Evolutionary conservation across 1,139 yeast species (phyloP), one percentile per base, ranked within the genome.

Genomic region (Yamadazyma blattariae): DNA sequence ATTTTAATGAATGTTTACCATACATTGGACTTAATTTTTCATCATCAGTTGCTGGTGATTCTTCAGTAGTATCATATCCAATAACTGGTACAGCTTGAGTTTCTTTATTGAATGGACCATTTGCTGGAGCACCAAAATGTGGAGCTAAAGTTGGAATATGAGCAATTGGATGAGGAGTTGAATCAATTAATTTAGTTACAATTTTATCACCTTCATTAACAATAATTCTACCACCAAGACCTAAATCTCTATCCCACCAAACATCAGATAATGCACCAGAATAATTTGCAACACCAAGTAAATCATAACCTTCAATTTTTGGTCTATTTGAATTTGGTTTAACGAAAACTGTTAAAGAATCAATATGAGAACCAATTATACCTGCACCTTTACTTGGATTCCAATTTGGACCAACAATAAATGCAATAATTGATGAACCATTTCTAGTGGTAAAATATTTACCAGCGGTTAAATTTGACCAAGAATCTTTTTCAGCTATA

Each of bases 191-290:
- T 32, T 53, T 51, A 7, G 59, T 52, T 5, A 29, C 33, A 8
- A 62, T 44, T 29, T 50, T 51, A 2, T 21, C 35, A 59, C 67
- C 33, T 35, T 48, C 41, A 37, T 51, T 55, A 7, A 65, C 56
- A 36, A 65, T 50, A 23, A 69, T 54, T 31, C 67, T 52, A 10
- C 76, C 76, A n/a, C 74, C 75, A 34, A 70, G 47, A 6, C 72
- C 75, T 39, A 70, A 63, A 46, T 70, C 76, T 42, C 76, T 52
- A 44, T 68, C 73, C 51, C 66, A 56, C 71, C 74, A 67, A 3
- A 60, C 45, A 16, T 52, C 49, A 10, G 54, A 57, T 39, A 66
- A 55, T 4, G 67, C 54, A 7, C 74, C 73, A 5, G 68, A 62
- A 45, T 70, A 70, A 1, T 65, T 64, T 1, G 74, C 71, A 12